phyloP scores from a whole-genome alignment of 768 basidiomycete species.

The Pluteus cervinus region DNA sequence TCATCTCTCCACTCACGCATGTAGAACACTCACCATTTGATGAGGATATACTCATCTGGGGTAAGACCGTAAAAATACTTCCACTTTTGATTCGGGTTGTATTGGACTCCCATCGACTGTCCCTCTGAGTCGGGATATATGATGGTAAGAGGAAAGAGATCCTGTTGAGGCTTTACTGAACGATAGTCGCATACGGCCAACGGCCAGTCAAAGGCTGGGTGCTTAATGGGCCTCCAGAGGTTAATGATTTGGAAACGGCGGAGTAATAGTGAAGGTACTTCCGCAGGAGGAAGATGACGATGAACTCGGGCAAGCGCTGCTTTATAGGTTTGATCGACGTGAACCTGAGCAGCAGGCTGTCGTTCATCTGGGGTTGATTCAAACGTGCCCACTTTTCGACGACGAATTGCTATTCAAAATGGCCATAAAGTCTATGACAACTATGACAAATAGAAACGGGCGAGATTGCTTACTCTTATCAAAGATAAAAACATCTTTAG shows the following conservation, averaged over 20 bases:
- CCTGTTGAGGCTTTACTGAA: conserved; percentile 32
- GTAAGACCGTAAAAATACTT: conserved; percentile 41
- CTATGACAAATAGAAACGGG: neutral
- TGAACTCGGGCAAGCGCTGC: conserved; percentile 42
- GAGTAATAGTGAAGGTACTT: conserved; percentile 37
- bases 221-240: conserved; percentile 50
- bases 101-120: conserved; percentile 41
- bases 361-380: conserved; percentile 31
- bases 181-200: conserved; percentile 46
- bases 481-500: conserved; percentile 50
- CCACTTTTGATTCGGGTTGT: conserved; percentile 44
- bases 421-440: neutral
- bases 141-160: conserved; percentile 39
- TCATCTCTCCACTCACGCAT: neutral
- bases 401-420: conserved; percentile 31
- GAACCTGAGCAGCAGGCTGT: conserved; percentile 38
- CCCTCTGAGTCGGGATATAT: conserved; percentile 46
- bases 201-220: conserved; percentile 44
- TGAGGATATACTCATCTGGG: conserved; percentile 43
- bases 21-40: conserved; percentile 40
- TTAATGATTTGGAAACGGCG: conserved; percentile 55
- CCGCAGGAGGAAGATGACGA: conserved; percentile 42
- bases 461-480: conserved; percentile 56
- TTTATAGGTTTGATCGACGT: conserved; percentile 46
- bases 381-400: conserved; percentile 28